These are phyloP conservation scores for Chaetomiaceae sp. DNA, from an alignment of 2,329 filamentous ascomycete genomes.

Conservation along the genomic window DNA sequence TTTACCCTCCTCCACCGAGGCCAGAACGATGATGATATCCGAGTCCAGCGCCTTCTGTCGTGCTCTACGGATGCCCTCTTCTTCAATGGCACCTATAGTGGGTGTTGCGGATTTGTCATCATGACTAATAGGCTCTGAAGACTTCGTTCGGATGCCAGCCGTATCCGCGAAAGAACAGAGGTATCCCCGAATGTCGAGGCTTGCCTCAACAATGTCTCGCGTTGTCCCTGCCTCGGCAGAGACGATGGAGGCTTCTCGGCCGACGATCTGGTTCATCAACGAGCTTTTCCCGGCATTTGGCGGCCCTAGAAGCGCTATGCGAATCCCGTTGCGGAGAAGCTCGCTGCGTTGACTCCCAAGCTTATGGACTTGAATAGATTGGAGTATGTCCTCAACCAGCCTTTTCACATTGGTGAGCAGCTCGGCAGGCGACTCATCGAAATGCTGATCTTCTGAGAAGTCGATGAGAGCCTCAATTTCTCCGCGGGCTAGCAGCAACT, in stretches of 20 bases:
- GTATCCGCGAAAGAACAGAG: conserved; percentile 94
- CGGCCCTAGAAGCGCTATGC: conserved; percentile 79
- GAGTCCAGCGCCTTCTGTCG: conserved; percentile 76
- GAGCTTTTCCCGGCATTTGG: conserved; percentile 96
- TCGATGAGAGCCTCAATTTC: conserved; percentile 95
- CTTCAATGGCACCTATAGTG: conserved; percentile 68
- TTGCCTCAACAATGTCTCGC: conserved; percentile 86
- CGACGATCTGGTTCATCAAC: conserved; percentile 82
- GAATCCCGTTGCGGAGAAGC: conserved; percentile 78
- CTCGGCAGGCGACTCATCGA: conserved; percentile 76
- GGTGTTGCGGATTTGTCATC: background rate
- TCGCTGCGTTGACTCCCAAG: conserved; percentile 77
- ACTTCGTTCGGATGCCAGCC: conserved; percentile 68
- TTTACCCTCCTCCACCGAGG: conserved; percentile 59
- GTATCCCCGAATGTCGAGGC: conserved; percentile 83
- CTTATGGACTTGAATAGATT: conserved; percentile 64
- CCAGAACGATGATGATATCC: conserved; percentile 77
- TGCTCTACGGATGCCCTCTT: conserved; percentile 86
- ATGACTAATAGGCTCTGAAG: conserved; percentile 16
- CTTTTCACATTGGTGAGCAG: conserved; percentile 65
- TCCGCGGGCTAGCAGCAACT: conserved; percentile 74
- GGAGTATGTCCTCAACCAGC: conserved; percentile 59
- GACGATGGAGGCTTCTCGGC: conserved; percentile 91
- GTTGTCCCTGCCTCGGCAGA: conserved; percentile 91
- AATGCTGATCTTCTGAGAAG: conserved; percentile 95